Evolutionary conservation across 1,284 basidiomycete species (phyloP).

Genomic region (Fomitiporia mediterranea): DNA sequence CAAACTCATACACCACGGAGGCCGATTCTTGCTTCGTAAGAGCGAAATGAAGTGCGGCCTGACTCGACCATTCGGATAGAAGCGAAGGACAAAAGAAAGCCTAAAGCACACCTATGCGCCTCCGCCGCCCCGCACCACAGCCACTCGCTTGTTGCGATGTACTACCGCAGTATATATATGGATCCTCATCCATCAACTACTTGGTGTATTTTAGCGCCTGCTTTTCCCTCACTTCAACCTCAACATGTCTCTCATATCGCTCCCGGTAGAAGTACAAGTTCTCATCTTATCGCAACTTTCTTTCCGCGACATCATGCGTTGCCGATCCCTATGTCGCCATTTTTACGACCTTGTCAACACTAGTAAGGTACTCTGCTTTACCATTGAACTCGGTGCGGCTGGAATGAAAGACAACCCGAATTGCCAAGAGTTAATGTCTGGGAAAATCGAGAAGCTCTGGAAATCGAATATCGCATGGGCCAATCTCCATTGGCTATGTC

Average conservation of each 20-base stretch:
- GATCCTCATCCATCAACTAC: no score
- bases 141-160: no score
- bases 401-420: neutral
- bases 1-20: no score
- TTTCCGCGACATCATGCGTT: slow-evolving; percentile 1
- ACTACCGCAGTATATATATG: no score
- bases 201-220: no score
- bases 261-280: slow-evolving; percentile 4
- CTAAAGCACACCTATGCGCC: no score
- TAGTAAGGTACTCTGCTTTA: neutral
- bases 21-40: no score
- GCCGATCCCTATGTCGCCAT: slow-evolving; percentile 5
- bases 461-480: slow-evolving; percentile 5
- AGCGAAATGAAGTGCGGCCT: no score
- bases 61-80: no score
- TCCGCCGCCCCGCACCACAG: no score
- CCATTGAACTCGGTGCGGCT: slow-evolving; percentile 5
- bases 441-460: neutral
- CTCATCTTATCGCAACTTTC: neutral
- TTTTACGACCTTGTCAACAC: slow-evolving; percentile 6
- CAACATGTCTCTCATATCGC: neutral
- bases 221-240: neutral
- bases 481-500: slow-evolving; percentile 9
- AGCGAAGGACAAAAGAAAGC: no score
- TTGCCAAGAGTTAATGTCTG: neutral